Percentiles rank a stretch among this genome's conserved stretches.
Conservation (phyloP, 495 filamentous ascomycete genomes). For the Penicillium riverlandense region DNA sequence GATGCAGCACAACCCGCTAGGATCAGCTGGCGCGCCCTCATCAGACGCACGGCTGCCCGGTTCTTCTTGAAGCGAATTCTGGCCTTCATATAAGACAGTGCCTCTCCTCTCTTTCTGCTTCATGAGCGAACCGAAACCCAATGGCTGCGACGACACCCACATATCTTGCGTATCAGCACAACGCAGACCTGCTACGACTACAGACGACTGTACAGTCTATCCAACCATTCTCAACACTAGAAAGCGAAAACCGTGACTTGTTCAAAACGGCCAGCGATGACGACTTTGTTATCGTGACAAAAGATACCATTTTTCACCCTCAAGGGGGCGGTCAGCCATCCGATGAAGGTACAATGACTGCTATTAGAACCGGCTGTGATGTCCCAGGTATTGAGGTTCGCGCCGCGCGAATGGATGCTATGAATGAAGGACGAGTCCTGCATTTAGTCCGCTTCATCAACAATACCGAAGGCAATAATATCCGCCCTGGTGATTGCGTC, state of each 20-base stretch:
- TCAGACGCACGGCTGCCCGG: too few relatives aligned
- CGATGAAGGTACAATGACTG: slow-evolving; percentile 47
- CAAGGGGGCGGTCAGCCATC: slow-evolving; percentile 62
- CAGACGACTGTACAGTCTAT: slow-evolving; percentile 37
- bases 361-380: too few relatives aligned
- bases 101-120: too few relatives aligned
- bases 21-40: too few relatives aligned
- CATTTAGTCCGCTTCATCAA: slow-evolving; percentile 50
- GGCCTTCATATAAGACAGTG: too few relatives aligned
- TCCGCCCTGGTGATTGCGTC: slow-evolving; percentile 24
- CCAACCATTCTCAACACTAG: slow-evolving; percentile 35
- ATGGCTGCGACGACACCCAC: slow-evolving; percentile 23
- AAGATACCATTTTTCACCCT: slow-evolving; percentile 58
- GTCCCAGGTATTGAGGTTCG: not conserved
- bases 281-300: slow-evolving; percentile 46
- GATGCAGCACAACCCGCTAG: too few relatives aligned
- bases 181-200: slow-evolving; percentile 40
- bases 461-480: slow-evolving; percentile 14
- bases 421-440: slow-evolving; percentile 42
- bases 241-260: slow-evolving; percentile 36
- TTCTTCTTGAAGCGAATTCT: too few relatives aligned
- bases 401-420: slow-evolving; percentile 39
- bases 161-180: slow-evolving; percentile 46
- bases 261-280: slow-evolving; percentile 42
- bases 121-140: too few relatives aligned